Conservation (phyloP, 148 eudicot species). For the Rhododendron griersonianum region DNA sequence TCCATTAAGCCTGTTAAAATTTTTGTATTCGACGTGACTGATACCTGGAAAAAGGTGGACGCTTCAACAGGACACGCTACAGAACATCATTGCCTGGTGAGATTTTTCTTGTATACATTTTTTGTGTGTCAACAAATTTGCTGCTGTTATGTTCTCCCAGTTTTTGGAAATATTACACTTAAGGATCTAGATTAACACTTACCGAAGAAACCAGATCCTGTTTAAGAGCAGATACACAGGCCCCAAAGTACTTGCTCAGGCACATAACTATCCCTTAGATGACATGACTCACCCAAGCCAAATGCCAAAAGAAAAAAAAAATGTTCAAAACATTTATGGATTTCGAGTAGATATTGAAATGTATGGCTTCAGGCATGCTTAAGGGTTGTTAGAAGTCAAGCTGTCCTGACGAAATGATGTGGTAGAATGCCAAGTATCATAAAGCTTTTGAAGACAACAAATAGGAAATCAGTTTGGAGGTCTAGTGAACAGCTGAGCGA, state of each 20-base stretch:
- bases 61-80: slow-evolving; percentile 16
- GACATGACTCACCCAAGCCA: background rate
- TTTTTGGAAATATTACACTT: background rate
- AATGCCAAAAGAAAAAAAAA: background rate
- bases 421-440: background rate
- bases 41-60: slow-evolving; percentile 40
- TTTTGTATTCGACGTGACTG: slow-evolving; percentile 73
- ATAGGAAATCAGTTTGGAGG: background rate
- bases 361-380: background rate
- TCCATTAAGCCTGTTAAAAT: slow-evolving; percentile 62
- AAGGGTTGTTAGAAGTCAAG: background rate
- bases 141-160: background rate
- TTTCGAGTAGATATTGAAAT: background rate
- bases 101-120: background rate
- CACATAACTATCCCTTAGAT: background rate
- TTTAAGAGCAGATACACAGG: background rate
- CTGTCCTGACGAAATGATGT: background rate
- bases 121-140: background rate
- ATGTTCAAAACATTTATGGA: background rate
- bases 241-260: background rate
- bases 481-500: background rate
- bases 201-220: background rate
- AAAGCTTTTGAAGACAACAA: background rate
- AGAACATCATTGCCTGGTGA: slow-evolving; percentile 59
- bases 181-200: background rate